Base-by-base conservation (phyloP, 345 rosid genomes). In the Eucalyptus pumila region DNA sequence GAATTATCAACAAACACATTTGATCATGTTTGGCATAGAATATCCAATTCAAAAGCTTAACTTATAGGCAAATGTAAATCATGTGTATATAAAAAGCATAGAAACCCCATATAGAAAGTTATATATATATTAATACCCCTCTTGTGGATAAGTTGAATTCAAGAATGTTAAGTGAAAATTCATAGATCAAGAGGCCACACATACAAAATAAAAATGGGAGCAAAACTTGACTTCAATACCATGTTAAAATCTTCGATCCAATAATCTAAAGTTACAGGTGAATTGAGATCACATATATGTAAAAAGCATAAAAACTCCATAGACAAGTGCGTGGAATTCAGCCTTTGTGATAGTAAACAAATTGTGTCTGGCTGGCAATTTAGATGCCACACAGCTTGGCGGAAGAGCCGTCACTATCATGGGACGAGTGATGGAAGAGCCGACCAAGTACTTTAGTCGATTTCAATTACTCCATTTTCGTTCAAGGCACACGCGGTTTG, bases 241-340 rank as follows among this genome's bases (percentile, higher is more conserved):
- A 37, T 1, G 1, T 37, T 24, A 10, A 0, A 19, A 72, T 19
- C 0, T 19, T 11, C 9, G 0, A 19, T 37, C 5, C 14, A 11
- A 11, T 37, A 69, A 5, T 0, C 11, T 34, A 69, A 65, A 65
- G 3, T 62, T 30, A 62, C 0, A 0, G 1, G 5, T 52, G 56
- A 1, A 52, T 52, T 1, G 56, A 52, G 24, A 19, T 52, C 4
- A 52, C 4, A 17, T 52, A 17, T 52, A 17, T 2, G 3, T 1
- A 5, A 14, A 62, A 62, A 5, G 21, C 44, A 19, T 72, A 37
- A 19, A 37, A 69, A 72, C 5, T 72, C 11, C 5, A 19, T 37
- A 1, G 45, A 21, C 1, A 34, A 34, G 80, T 21, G 2, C 4
- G 42, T 32, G 34, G 9, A 21, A 19, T 3, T 37, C 4, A 0